These are phyloP conservation scores for Colletotrichum sp. DNA, from an alignment of 2,329 filamentous ascomycete species.

Conservation along the genomic window DNA sequence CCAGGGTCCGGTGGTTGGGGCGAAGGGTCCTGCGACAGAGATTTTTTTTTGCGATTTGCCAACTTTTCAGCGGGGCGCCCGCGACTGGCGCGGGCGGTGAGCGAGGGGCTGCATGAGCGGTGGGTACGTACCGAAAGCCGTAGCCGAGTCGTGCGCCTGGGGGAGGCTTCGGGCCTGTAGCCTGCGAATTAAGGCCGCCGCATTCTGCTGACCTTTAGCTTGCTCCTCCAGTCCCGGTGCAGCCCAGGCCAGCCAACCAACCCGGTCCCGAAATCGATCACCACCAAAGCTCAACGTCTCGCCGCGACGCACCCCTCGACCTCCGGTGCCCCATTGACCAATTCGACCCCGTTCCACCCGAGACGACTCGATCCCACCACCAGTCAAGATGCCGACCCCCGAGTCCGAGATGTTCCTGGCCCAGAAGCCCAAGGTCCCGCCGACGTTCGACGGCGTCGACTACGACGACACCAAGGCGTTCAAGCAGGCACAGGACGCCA, in stretches of 20 bases:
- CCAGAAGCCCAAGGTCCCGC: constrained; percentile 81
- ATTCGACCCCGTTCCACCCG: neutral
- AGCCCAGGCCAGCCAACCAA: neutral
- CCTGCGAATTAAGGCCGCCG: constrained; percentile 20
- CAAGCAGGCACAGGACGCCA: constrained; percentile 82
- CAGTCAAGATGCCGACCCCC: constrained; percentile 74
- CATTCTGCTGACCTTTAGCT: constrained; percentile 13
- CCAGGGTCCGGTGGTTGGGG: constrained; percentile 20
- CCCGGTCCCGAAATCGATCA: constrained; percentile 9
- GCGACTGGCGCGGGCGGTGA: constrained; percentile 17
- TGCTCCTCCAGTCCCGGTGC: constrained; percentile 11
- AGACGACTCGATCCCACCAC: neutral
- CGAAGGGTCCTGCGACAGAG: constrained; percentile 20
- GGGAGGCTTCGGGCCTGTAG: neutral
- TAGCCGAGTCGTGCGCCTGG: neutral
- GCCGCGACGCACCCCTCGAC: neutral
- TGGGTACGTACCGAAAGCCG: constrained; percentile 15
- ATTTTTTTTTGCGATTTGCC: constrained; percentile 23
- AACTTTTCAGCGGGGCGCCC: constrained; percentile 18
- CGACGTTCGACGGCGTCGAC: constrained; percentile 86
- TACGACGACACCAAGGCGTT: constrained; percentile 82
- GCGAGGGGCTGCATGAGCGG: neutral
- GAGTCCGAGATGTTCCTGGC: constrained; percentile 83
- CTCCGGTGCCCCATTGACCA: constrained; percentile 4
- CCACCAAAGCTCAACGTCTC: constrained; percentile 10